Conservation (phyloP, 768 basidiomycete species). For the Lyophyllum semitale region DNA sequence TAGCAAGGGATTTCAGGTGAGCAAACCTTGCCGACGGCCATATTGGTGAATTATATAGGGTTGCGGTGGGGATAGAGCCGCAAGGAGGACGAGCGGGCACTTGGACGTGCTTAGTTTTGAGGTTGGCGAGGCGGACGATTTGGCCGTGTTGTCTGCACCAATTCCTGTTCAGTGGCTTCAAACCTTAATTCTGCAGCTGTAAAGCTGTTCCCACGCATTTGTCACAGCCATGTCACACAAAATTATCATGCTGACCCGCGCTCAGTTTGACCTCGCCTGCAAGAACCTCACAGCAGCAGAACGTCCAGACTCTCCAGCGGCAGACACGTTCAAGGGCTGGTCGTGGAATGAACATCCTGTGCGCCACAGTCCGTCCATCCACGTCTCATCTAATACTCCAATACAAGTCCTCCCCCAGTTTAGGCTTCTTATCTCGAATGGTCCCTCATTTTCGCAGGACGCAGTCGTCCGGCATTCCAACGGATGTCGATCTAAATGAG, state of each 20-base stretch:
- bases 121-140: slow-evolving; percentile 25
- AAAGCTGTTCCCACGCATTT: slow-evolving; percentile 48
- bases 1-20: slow-evolving; percentile 1
- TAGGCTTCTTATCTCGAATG: slow-evolving; percentile 51
- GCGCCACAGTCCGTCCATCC: slow-evolving; percentile 28
- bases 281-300: slow-evolving; percentile 44
- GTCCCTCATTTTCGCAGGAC: slow-evolving; percentile 23
- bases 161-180: slow-evolving; percentile 50
- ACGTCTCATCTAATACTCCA: not conserved
- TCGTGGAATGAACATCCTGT: slow-evolving; percentile 62
- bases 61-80: slow-evolving; percentile 40
- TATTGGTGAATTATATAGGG: slow-evolving; percentile 45
- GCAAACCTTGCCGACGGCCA: slow-evolving; percentile 90
- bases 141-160: slow-evolving; percentile 31
- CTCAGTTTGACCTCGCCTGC: slow-evolving; percentile 62
- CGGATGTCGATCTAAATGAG: slow-evolving; percentile 22
- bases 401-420: slow-evolving; percentile 33
- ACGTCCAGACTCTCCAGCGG: slow-evolving; percentile 1
- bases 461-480: slow-evolving; percentile 5
- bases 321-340: slow-evolving; percentile 43
- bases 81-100: slow-evolving; percentile 42
- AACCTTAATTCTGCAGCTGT: slow-evolving; percentile 60
- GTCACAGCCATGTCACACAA: slow-evolving; percentile 21
- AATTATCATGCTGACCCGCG: slow-evolving; percentile 52
- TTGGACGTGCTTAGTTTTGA: slow-evolving; percentile 52